Evolutionary conservation across 2,329 filamentous ascomycete species (phyloP), one percentile per base, ranked within the genome.

Genomic region (Aureobasidium sp.): DNA sequence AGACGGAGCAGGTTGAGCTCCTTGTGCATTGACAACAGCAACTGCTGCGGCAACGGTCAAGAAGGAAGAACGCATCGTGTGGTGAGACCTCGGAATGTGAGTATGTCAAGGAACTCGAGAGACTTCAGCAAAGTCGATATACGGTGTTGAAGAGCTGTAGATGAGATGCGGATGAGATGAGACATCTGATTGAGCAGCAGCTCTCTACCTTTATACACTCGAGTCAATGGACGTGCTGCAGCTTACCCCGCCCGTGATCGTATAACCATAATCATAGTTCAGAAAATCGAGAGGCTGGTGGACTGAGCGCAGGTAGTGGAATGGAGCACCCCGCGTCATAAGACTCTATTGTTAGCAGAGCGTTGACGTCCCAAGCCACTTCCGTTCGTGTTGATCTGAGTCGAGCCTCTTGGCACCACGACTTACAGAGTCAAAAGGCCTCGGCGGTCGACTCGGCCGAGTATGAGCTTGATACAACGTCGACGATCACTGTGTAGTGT

Each of bases 291-390:
- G 42, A 34, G 29, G 17, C 15, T 6, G 42, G 10, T 55, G 52
- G 23, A 53, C 51, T 17, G 51, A 56, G 39, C 39, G 10, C 37
- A 15, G 42, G 13, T 29, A 23, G n/a, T 4, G 27, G 44, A 37
- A 37, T 58, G 41, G 55, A 58, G 44, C 56, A 39, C 44, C 15
- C 56, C 32, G 17, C 56, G 44, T 59, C 56, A 59, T 59, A 59
- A 32, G 10, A 34, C n/a, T 20, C 56, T 59, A 26, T 59, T 50
- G 41, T 59, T 32, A 50, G 42, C 50, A 29, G 27, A 48, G 39
- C 56, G 32, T 44, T 50, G 17, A 13, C 8, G 41, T 37, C 29
- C 41, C 55, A 47, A 58, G 55, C 55, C 56, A 59, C 42, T 50
- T 32, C 44, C 56, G 56, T 17, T 50, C 56, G 56, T 59, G 44